Evolutionary conservation across 1,284 basidiomycete species (phyloP), one percentile per base, ranked within the genome.

Genomic region (Phellopilus nigrolimitatus): DNA sequence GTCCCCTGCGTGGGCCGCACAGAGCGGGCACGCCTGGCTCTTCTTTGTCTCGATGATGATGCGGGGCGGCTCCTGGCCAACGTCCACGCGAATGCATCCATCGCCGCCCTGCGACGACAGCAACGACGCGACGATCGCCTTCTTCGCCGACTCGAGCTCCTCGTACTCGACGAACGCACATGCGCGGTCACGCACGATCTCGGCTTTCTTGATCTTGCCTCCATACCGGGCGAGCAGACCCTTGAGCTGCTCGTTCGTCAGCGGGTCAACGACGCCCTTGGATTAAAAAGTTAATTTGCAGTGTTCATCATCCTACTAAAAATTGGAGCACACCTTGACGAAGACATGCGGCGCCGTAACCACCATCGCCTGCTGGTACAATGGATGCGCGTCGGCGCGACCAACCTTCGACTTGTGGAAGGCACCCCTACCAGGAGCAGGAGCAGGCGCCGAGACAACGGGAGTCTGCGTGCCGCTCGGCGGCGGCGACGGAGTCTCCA

Each of bases 161-260:
- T 67, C 69, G 71, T 95, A 99, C 68, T 98, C 95, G 62, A 95
- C 78, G 76, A 98, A 98, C 1, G 95, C 95, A 64, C 94, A 97
- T 0, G 90, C 91, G 69, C 93, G 95, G 65, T 63, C 64, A 57
- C 88, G 86, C 45, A 97, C 86, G 60, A 97, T 85, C 68, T 97
- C 93, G 43, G 93, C 71, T 45, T 94, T 91, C 68, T 89, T 91
- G 64, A 97, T 77, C 33, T 3, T 84, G 76, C 4, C 95, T 94
- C 31, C 31, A 67, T 97, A 97, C 30, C 72, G 62, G 4, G 74
- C 72, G 24, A 97, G 79, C 8, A 75, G 71, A 21, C 70, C 69
- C 43, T 68, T 73, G 28, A 98, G 76, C 1, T 78, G 72, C 15
- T 69, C 61, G 48, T 84, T 77, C 51, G 82, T 74, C 37, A 97